A percentile compares a stretch with the other conserved stretches of the same genome.
phyloP scores from a whole-genome alignment of 768 basidiomycete species.

The Phlebiopsis flavidoalba region DNA sequence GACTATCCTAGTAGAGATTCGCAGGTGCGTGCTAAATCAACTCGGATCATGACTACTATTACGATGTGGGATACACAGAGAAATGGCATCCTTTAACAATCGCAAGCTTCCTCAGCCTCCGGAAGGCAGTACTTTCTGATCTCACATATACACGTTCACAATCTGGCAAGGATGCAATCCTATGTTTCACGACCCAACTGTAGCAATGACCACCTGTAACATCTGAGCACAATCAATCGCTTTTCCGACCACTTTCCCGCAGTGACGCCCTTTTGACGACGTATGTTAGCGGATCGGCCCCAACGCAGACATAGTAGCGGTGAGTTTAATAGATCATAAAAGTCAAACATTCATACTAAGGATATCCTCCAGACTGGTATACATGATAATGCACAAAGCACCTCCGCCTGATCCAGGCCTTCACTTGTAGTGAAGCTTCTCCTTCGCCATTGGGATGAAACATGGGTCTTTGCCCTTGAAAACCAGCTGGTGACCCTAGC shows the following conservation, averaged over 20 bases:
- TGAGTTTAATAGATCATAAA: too few species aligned
- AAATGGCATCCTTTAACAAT: constrained; percentile 91
- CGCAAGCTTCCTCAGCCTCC: constrained; percentile 93
- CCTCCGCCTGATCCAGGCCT: too few species aligned
- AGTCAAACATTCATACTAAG: too few species aligned
- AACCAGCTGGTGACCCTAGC: constrained; percentile 16
- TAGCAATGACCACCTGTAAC: constrained; percentile 10
- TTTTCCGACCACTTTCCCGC: neutral
- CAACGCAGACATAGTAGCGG: too few species aligned
- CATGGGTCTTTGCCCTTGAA: constrained; percentile 26
- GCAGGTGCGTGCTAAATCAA: constrained; percentile 58
- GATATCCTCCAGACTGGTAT: too few species aligned
- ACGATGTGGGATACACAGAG: constrained; percentile 41
- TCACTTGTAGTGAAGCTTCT: neutral
- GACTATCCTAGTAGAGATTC: constrained; percentile 86
- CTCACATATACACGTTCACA: neutral
- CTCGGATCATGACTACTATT: neutral
- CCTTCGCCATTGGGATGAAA: constrained; percentile 11
- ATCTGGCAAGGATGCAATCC: neutral
- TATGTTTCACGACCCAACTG: constrained; percentile 2
- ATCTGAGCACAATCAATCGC: constrained; percentile 1
- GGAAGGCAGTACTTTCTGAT: constrained; percentile 72
- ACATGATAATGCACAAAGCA: too few species aligned
- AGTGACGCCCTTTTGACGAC: too few species aligned
- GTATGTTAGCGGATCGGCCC: too few species aligned